phyloP scores from a whole-genome alignment of 2,329 filamentous ascomycete species.

The Alternaria infectoria region DNA sequence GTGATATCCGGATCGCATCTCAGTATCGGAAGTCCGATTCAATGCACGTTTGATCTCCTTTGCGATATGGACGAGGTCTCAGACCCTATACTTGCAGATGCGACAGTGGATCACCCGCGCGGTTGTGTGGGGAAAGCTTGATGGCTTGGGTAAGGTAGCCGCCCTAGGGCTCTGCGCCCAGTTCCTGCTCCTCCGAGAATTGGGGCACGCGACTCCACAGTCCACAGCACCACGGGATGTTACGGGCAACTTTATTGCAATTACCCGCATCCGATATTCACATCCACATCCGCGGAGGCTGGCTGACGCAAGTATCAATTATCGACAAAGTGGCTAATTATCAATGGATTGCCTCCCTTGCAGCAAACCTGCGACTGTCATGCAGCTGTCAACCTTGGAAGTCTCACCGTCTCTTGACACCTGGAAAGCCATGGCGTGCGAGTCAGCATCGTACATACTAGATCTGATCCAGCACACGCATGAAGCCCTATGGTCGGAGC shows the following conservation, averaged over 20 bases:
- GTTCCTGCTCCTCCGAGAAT: slow-evolving; percentile 11
- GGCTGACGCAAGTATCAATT: neutral
- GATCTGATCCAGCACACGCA: slow-evolving; percentile 1
- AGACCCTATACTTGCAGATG: slow-evolving; percentile 6
- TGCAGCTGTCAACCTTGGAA: slow-evolving; percentile 8
- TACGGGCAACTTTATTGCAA: slow-evolving; percentile 4
- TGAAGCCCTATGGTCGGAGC: slow-evolving; percentile 1
- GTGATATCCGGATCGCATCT: neutral
- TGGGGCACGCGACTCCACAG: slow-evolving; percentile 15
- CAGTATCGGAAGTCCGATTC: neutral
- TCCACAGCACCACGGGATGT: slow-evolving; percentile 5
- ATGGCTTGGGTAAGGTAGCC: slow-evolving; percentile 16
- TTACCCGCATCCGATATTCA: neutral
- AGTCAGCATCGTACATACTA: slow-evolving; percentile 6
- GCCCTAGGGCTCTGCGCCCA: slow-evolving; percentile 2
- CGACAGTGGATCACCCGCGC: slow-evolving; percentile 14
- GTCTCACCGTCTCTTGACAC: slow-evolving; percentile 12
- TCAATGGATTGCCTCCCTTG: neutral
- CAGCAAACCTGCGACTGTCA: slow-evolving; percentile 6
- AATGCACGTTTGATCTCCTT: neutral
- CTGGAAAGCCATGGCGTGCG: slow-evolving; percentile 1
- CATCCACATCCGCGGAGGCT: neutral
- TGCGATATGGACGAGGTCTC: neutral
- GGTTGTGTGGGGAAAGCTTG: slow-evolving; percentile 42
- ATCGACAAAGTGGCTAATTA: neutral